phyloP scores from a whole-genome alignment of 495 filamentous ascomycete genomes.

The Sabuloglossum arenarium region DNA sequence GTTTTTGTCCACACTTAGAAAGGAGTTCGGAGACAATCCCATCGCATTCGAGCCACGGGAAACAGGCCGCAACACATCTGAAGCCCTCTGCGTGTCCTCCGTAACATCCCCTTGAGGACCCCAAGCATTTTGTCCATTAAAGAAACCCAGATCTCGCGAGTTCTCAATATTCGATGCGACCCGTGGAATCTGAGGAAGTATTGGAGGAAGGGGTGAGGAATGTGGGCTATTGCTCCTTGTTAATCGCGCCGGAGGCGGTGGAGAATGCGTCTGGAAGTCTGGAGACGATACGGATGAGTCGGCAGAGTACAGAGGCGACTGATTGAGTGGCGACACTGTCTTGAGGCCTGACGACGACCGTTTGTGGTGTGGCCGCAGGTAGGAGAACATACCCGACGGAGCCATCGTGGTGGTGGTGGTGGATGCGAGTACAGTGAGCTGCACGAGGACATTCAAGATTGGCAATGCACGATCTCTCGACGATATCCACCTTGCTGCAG shows the following conservation, averaged over 20 bases:
- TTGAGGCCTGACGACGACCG: neutral
- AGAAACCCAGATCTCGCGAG: neutral
- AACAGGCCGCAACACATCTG: neutral
- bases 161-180: neutral
- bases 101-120: neutral
- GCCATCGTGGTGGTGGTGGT: neutral
- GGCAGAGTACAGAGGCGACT: neutral
- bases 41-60: neutral
- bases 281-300: neutral
- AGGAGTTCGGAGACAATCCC: neutral
- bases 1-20: neutral
- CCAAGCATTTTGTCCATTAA: neutral
- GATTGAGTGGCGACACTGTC: neutral
- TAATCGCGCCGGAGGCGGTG: neutral
- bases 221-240: neutral
- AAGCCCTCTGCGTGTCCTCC: neutral
- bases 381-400: neutral
- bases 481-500: neutral
- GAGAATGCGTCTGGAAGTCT: neutral
- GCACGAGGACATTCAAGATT: neutral
- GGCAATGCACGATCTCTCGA: neutral
- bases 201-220: constrained; percentile 1
- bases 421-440: neutral
- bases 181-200: neutral
- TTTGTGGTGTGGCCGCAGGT: neutral